Evolutionary conservation across 805 yeast genomes (phyloP), one percentile per base, ranked within the genome.

Genomic region (Saturnispora ahearnii): DNA sequence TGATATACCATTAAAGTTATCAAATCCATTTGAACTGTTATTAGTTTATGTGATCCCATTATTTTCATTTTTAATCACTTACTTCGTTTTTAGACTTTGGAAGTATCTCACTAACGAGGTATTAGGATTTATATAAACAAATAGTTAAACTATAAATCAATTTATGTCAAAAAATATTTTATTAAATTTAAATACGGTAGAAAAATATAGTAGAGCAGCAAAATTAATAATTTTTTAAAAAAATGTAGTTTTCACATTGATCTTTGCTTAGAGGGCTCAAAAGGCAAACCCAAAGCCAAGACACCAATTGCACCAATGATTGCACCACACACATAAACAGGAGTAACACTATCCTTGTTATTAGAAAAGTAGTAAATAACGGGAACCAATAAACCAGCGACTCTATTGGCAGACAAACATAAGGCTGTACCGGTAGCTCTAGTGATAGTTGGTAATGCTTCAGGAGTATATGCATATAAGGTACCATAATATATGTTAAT

Each of bases 381-480:
- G 21, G 84, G 84, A 5, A 80, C 81, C 58, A 79, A 71, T 21
- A 73, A 74, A 46, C 82, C 83, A 47, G 76, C 64, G 28, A 77
- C 56, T 63, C 84, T 66, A 54, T 73, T 73, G 32, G 70, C 68
- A 6, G 78, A 77, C n/a, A 83, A 71, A 8, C 81, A 76, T 15
- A 81, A 55, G 3, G 84, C 82, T 41, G 76, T 74, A 43, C 82
- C 86, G 1, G 86, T 80, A 13, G 81, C 81, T 61, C 78, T 64
- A 18, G 72, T 70, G 46, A 67, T 62, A 0, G 77, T 65, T 37
- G 81, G 81, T 62, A 81, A 72, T 24, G 78, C 76, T 59, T 81
- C 84, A 0, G 86, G 87, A 3, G 85, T 79, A 59, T 78, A 80
- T 4, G 85, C 86, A 57, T 79, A 81, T 21, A 81, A 63, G 22